A percentile compares a stretch with the other conserved stretches of the same genome.
Conservation (phyloP, 768 basidiomycete species). For the Tulasnella sp. region DNA sequence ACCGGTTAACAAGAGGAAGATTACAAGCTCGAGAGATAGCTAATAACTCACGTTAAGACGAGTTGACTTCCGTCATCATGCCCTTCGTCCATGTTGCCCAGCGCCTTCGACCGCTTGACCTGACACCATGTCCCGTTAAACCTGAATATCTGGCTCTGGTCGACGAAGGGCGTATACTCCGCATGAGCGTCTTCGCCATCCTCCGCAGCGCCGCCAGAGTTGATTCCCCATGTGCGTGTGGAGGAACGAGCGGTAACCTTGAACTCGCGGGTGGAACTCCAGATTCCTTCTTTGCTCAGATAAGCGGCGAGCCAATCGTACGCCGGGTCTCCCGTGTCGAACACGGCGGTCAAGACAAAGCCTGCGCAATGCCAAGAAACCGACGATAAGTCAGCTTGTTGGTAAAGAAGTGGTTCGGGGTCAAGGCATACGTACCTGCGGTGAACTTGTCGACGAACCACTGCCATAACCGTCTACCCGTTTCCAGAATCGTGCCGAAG, state of each 20-base stretch:
- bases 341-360: conserved; percentile 35
- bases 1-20: neutral
- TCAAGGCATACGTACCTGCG: neutral
- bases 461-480: conserved; percentile 15
- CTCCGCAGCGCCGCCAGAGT: conserved; percentile 9
- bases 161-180: neutral
- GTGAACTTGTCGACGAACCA: conserved; percentile 9
- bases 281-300: conserved; percentile 34
- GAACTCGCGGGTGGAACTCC: conserved; percentile 33
- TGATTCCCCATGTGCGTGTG: conserved; percentile 32
- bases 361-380: conserved; percentile 21
- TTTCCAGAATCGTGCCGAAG: conserved; percentile 20
- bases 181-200: neutral
- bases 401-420: neutral
- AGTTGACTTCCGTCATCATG: conserved; percentile 13
- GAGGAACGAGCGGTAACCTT: conserved; percentile 32
- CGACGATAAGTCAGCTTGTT: neutral
- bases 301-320: conserved; percentile 40
- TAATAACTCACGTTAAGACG: conserved; percentile 1
- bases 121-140: conserved; percentile 8
- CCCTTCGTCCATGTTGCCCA: neutral
- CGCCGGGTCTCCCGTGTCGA: conserved; percentile 36
- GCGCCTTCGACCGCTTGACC: conserved; percentile 22
- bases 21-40: neutral
- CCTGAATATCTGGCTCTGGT: conserved; percentile 3